A percentile compares a stretch with the other conserved stretches of the same genome.
phyloP scores from a whole-genome alignment of 139 green algal genomes.

The Volvox africanus region DNA sequence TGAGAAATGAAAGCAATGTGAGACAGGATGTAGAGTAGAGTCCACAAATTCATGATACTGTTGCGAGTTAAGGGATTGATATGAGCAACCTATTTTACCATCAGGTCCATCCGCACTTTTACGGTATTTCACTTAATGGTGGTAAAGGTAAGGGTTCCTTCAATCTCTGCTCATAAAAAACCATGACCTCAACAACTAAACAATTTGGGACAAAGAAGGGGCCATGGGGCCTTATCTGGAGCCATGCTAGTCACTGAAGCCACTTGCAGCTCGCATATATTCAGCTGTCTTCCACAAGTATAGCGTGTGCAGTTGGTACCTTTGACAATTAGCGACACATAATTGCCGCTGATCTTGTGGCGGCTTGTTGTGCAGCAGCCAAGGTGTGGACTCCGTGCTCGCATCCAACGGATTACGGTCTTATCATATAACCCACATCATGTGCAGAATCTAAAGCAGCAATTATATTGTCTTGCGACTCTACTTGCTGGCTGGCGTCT shows the following conservation, averaged over 20 bases:
- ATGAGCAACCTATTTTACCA: too few relatives aligned
- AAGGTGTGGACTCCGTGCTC: not conserved
- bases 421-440: not conserved
- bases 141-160: too few relatives aligned
- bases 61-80: too few relatives aligned
- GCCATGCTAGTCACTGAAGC: not conserved
- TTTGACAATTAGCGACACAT: not conserved
- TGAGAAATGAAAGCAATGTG: not conserved
- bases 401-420: not conserved
- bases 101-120: too few relatives aligned
- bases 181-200: too few relatives aligned
- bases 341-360: conserved; percentile 12
- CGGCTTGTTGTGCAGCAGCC: conserved; percentile 14
- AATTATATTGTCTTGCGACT: not conserved
- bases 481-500: not conserved
- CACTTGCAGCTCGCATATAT: not conserved
- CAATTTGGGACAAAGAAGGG: too few relatives aligned
- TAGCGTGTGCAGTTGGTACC: not conserved
- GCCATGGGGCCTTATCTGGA: conserved; percentile 6
- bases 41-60: too few relatives aligned
- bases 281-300: not conserved
- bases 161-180: too few relatives aligned
- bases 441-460: not conserved
- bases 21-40: too few relatives aligned
- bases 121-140: too few relatives aligned